Evolutionary conservation across 2,329 filamentous ascomycete species (phyloP), one percentile per base, ranked within the genome.

Genomic region (Colletotrichum lupini): DNA sequence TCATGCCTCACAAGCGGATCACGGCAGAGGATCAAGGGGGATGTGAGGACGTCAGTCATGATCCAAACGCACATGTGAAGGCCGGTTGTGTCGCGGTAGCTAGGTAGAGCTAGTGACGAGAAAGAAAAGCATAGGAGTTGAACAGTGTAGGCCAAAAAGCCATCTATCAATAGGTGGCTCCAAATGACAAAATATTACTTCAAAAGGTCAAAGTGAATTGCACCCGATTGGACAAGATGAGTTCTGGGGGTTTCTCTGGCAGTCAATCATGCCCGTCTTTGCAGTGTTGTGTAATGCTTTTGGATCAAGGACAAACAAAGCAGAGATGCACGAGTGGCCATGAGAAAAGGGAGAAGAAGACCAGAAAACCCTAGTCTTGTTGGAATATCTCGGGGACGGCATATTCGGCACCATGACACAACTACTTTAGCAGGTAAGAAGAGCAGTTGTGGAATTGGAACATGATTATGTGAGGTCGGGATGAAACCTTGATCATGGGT

Each of bases 161-260:
- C 70, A 61, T 73, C 61, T 73, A 61, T 61, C 55, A 52, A 57
- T 49, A 71, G 67, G 56, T 71, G 67, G 71, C 71, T 73, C 57
- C 28, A 73, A 73, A 73, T 71, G 71, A 71, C 56, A 66, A 70
- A 73, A 70, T 56, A 66, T 71, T 57, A 66, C 55, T 73, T 49
- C 61, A 57, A 46, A 61, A 61, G 12, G n/a, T n/a, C n/a, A 32
- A 2, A 26, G 11, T 37, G 9, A 14, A 56, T 19, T 24, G 32
- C 22, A 19, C 19, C 32, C 30, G 62, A 65, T 9, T 57, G 24
- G 35, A 46, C 22, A 12, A 57, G 3, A 8, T 11, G 12, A 12
- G 32, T 16, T 22, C 16, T 24, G 22, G n/a, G 12, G n/a, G 14
- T 5, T 7, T 56, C 22, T 11, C 14, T 16, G 16, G 19, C 14